A percentile compares a stretch with the other conserved stretches of the same genome.
Evolutionary conservation across 2,329 filamentous ascomycete species (phyloP).

Genomic region (Cadophora malorum): DNA sequence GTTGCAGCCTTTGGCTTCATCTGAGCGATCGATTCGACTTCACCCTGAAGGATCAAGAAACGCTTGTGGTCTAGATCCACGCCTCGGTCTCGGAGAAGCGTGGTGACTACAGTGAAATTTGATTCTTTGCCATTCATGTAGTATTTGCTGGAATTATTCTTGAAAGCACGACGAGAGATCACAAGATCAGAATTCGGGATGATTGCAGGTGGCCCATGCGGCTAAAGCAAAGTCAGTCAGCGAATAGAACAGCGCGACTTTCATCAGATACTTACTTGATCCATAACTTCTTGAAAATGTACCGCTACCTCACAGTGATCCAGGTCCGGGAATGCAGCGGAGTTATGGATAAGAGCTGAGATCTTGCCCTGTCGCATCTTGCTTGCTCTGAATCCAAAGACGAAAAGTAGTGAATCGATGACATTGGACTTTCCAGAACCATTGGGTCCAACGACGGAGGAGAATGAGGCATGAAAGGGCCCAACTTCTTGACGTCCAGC

Average conservation of each 20-base stretch:
- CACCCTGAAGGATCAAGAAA: constrained; percentile 95
- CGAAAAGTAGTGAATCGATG: constrained; percentile 95
- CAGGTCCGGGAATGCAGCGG: constrained; percentile 82
- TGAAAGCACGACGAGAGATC: constrained; percentile 92
- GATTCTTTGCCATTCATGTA: constrained; percentile 92
- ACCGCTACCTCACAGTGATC: constrained; percentile 96
- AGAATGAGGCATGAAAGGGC: constrained; percentile 96
- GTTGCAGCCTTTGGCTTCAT: constrained; percentile 97
- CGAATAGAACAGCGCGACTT: constrained; percentile 18
- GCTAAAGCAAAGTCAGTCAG: constrained; percentile 50
- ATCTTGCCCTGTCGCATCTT: constrained; percentile 99
- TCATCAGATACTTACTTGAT: constrained; percentile 61
- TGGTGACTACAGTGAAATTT: constrained; percentile 91
- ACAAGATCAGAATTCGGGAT: constrained; percentile 85
- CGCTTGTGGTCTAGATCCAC: constrained; percentile 98
- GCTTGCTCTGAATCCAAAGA: constrained; percentile 98
- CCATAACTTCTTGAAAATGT: constrained; percentile 94
- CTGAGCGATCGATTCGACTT: constrained; percentile 97
- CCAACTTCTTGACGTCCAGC: constrained; percentile 94
- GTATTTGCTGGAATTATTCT: constrained; percentile 98
- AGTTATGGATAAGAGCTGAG: constrained; percentile 97
- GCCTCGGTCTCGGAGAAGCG: constrained; percentile 82
- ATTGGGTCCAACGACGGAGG: constrained; percentile 96
- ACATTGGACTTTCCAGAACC: constrained; percentile 99
- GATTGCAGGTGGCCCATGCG: constrained; percentile 74